Evolutionary conservation across 2,329 filamentous ascomycete genomes (phyloP).

Genomic region (Leptodontidium sp.): DNA sequence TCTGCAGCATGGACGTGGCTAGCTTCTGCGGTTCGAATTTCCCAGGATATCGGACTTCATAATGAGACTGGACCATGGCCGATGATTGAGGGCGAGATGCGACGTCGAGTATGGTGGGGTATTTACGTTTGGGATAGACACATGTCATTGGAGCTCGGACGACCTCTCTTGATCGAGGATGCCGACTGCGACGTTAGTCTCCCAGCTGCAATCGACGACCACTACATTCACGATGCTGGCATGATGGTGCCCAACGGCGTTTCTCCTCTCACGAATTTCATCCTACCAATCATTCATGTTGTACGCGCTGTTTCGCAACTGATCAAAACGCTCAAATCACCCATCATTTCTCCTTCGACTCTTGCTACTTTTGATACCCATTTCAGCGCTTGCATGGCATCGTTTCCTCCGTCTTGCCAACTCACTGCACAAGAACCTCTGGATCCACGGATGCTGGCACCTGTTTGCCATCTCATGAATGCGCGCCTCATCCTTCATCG

Average conservation of each 20-base stretch:
- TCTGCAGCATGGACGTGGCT: constrained; percentile 89
- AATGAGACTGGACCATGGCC: constrained; percentile 77
- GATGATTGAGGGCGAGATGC: constrained; percentile 83
- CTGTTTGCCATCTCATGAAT: constrained; percentile 81
- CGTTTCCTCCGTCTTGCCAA: constrained; percentile 80
- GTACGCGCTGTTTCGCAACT: constrained; percentile 80
- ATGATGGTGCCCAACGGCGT: constrained; percentile 60
- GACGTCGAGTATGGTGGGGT: constrained; percentile 91
- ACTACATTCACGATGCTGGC: constrained; percentile 70
- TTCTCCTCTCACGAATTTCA: constrained; percentile 70
- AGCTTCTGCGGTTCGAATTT: constrained; percentile 78
- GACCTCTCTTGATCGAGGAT: constrained; percentile 85
- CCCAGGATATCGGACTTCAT: constrained; percentile 85
- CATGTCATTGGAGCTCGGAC: constrained; percentile 80
- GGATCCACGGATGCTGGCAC: constrained; percentile 77
- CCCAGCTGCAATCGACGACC: constrained; percentile 82
- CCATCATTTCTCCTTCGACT: constrained; percentile 70
- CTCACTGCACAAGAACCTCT: constrained; percentile 71
- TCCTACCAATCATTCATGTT: constrained; percentile 83
- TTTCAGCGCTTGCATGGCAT: constrained; percentile 76
- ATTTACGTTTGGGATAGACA: constrained; percentile 89
- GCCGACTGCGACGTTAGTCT: constrained; percentile 86
- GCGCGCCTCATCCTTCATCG: constrained; percentile 86
- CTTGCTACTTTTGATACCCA: constrained; percentile 83
- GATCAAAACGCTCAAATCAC: constrained; percentile 72